Percentiles rank a stretch among this genome's conserved stretches.
phyloP scores from a whole-genome alignment of 2,329 filamentous ascomycete genomes.

The Graphium sp. region DNA sequence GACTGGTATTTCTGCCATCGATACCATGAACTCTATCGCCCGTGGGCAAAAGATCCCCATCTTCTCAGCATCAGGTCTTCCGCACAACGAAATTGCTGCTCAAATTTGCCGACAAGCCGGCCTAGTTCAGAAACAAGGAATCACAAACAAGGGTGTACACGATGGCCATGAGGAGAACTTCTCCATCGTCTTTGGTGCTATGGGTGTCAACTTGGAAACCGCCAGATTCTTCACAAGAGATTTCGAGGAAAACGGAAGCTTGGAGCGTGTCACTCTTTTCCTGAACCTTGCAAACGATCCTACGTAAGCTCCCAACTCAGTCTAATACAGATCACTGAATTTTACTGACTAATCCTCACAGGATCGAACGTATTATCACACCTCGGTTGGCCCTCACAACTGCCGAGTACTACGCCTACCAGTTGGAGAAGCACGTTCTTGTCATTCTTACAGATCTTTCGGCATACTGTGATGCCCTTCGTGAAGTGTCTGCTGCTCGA shows the following conservation, averaged over 20 bases:
- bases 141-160: slow-evolving; percentile 84
- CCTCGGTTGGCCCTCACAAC: slow-evolving; percentile 95
- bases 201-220: slow-evolving; percentile 99
- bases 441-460: slow-evolving; percentile 97
- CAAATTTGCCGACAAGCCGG: slow-evolving; percentile 97
- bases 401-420: slow-evolving; percentile 98
- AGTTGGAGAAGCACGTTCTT: slow-evolving; percentile 98
- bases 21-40: slow-evolving; percentile 96
- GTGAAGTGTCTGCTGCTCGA: slow-evolving; percentile 93
- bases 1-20: slow-evolving; percentile 96
- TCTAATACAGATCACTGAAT: neutral
- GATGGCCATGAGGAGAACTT: slow-evolving; percentile 98
- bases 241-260: slow-evolving; percentile 97
- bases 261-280: slow-evolving; percentile 95
- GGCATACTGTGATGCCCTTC: slow-evolving; percentile 95
- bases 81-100: slow-evolving; percentile 98
- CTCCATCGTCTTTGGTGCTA: slow-evolving; percentile 97
- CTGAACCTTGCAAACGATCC: slow-evolving; percentile 98
- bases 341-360: slow-evolving; percentile 16
- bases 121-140: slow-evolving; percentile 62
- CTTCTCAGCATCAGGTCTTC: slow-evolving; percentile 94
- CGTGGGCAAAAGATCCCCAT: slow-evolving; percentile 99
- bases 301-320: slow-evolving; percentile 41
- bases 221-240: slow-evolving; percentile 96
- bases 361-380: slow-evolving; percentile 98